A percentile compares a stretch with the other conserved stretches of the same genome.
These are phyloP conservation scores for Solanum megistacrolobum DNA, from an alignment of 257 asterid species.

Conservation along the genomic window DNA sequence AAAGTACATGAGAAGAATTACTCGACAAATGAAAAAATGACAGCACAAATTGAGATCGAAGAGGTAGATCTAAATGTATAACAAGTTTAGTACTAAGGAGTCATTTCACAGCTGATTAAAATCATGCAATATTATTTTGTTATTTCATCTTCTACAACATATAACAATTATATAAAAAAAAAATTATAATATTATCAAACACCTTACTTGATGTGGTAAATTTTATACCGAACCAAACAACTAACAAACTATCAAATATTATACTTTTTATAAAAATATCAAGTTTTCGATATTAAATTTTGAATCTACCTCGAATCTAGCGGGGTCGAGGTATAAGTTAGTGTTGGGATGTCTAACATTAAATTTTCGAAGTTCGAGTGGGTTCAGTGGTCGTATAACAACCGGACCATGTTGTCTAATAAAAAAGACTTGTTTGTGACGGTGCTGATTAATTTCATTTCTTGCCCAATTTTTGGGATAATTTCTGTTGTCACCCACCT, in stretches of 20 bases:
- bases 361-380: neutral
- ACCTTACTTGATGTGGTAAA: neutral
- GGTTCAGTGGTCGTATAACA: neutral
- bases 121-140: neutral
- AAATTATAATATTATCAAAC: neutral
- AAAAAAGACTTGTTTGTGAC: neutral
- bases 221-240: neutral
- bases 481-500: neutral
- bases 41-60: neutral
- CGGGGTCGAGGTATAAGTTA: neutral
- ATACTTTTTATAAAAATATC: neutral
- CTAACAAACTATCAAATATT: neutral
- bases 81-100: neutral
- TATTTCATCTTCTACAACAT: neutral
- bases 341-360: neutral
- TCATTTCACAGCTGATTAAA: neutral
- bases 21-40: neutral
- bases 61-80: neutral
- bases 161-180: too few species aligned
- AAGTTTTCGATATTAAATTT: neutral
- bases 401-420: neutral
- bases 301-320: fast-evolving
- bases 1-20: neutral
- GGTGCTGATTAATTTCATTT: neutral
- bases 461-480: neutral